Conservation (phyloP, 192 early-diverging fungal genomes). For the Coemansia sp. region DNA sequence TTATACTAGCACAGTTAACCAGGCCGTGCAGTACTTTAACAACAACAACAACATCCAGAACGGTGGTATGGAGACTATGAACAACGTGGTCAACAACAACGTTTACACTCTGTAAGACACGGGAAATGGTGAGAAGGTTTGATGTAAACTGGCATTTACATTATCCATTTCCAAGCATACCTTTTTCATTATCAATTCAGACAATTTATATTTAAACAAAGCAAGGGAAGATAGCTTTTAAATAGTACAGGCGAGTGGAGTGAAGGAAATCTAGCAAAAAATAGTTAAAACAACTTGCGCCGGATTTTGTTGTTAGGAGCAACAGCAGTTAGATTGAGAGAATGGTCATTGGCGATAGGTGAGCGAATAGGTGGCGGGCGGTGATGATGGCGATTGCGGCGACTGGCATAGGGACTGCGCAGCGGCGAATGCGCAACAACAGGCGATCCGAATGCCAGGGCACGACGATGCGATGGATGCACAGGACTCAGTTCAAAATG, state of each 20-base stretch:
- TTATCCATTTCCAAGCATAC: too few relatives aligned
- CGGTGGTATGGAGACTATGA: background rate
- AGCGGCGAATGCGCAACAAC: background rate
- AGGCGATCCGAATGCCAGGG: background rate
- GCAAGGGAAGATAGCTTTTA: too few relatives aligned
- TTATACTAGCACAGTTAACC: conserved; percentile 21
- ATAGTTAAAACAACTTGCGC: too few relatives aligned
- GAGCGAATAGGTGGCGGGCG: background rate
- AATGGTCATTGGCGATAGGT: too few relatives aligned
- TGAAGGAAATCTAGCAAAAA: too few relatives aligned
- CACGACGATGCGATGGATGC: background rate
- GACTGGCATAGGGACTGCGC: background rate
- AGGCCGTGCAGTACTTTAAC: background rate
- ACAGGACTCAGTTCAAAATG: conserved; percentile 4
- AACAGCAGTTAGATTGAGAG: too few relatives aligned
- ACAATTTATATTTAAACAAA: too few relatives aligned
- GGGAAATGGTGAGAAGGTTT: too few relatives aligned
- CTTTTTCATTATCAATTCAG: too few relatives aligned
- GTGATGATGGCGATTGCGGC: background rate
- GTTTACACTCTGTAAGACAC: conserved; percentile 3
- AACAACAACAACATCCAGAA: too few relatives aligned
- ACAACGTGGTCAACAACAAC: background rate
- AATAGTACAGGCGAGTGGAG: too few relatives aligned
- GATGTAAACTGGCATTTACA: too few relatives aligned
- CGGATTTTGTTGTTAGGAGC: background rate